A percentile compares a stretch with the other conserved stretches of the same genome.
Evolutionary conservation across 495 filamentous ascomycete species (phyloP).

Genomic region (Glutinoglossum americanum): DNA sequence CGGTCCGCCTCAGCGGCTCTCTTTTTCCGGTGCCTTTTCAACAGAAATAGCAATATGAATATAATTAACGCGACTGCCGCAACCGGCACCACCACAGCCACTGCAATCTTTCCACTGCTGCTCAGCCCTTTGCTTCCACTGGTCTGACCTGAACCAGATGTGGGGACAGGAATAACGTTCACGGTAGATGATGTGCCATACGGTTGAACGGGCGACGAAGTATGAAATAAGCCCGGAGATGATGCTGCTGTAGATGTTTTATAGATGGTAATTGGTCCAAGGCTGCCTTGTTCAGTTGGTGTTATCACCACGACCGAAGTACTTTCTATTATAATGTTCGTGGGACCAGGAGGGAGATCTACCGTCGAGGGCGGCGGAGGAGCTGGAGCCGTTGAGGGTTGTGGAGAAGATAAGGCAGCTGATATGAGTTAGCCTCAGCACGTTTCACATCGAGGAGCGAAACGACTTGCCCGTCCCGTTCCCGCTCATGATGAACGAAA

Average conservation of each 20-base stretch:
- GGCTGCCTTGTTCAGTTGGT: not conserved
- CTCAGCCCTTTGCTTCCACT: conserved; percentile 24
- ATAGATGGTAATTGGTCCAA: not conserved
- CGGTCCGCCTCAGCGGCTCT: conserved; percentile 73
- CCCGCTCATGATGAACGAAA: not conserved
- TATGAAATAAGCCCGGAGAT: no score
- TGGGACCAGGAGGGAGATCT: not conserved
- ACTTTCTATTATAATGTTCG: not conserved
- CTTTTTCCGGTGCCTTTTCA: conserved; percentile 64
- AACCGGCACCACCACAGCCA: conserved; percentile 88
- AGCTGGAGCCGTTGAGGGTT: conserved; percentile 9
- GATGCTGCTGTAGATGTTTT: not conserved
- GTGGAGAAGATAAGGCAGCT: conserved; percentile 31
- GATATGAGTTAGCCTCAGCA: not conserved
- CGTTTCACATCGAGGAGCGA: not conserved
- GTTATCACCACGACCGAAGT: not conserved
- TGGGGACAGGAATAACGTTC: not conserved
- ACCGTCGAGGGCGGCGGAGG: not conserved
- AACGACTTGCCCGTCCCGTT: not conserved
- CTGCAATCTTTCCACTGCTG: conserved; percentile 51
- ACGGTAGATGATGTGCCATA: not conserved
- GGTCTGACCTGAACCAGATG: not conserved
- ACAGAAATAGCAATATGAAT: conserved; percentile 54
- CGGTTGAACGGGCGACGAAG: not conserved
- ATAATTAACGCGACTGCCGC: conserved; percentile 70